Percentiles rank a stretch among this genome's conserved stretches.
phyloP scores from a whole-genome alignment of 1,139 yeast genomes.

The Yamadazyma songkhlaensis region DNA sequence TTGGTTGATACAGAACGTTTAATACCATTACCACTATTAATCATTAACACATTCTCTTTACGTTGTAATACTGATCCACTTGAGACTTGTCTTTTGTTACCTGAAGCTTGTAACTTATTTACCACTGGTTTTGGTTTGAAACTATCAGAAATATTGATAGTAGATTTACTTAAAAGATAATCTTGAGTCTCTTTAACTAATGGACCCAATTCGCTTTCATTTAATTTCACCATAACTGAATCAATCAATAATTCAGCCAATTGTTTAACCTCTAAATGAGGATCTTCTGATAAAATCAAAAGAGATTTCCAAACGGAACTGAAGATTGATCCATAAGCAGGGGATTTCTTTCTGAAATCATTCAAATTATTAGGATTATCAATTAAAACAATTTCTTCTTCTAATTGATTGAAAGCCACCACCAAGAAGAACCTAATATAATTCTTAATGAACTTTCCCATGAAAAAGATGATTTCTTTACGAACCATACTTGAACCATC shows the following conservation, averaged over 20 bases:
- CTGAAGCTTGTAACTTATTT: slow-evolving; percentile 18
- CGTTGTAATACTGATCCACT: slow-evolving; percentile 31
- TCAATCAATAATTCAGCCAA: slow-evolving; percentile 77
- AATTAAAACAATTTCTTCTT: slow-evolving; percentile 70
- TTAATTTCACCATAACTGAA: slow-evolving; percentile 62
- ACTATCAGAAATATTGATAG: slow-evolving; percentile 39
- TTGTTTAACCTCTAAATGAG: slow-evolving; percentile 76
- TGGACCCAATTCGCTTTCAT: slow-evolving; percentile 64
- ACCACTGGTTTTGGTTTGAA: slow-evolving; percentile 37
- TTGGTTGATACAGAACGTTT: slow-evolving; percentile 35
- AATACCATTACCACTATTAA: slow-evolving; percentile 31
- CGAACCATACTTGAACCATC: slow-evolving; percentile 92
- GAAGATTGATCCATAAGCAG: slow-evolving; percentile 85
- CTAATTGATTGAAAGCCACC: slow-evolving; percentile 82
- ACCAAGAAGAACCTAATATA: slow-evolving; percentile 77
- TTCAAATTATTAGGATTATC: slow-evolving; percentile 60
- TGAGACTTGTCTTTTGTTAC: slow-evolving; percentile 30
- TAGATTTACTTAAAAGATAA: slow-evolving; percentile 53
- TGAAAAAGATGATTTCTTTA: slow-evolving; percentile 75
- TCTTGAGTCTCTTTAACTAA: slow-evolving; percentile 65
- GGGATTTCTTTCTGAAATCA: slow-evolving; percentile 59
- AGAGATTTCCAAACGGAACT: slow-evolving; percentile 86
- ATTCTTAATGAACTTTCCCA: slow-evolving; percentile 69
- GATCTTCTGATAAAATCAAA: slow-evolving; percentile 81
- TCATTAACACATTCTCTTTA: slow-evolving; percentile 25